Percentiles rank a stretch among this genome's conserved stretches.
Conservation (phyloP, 495 filamentous ascomycete species). For the Cercophora scortea region DNA sequence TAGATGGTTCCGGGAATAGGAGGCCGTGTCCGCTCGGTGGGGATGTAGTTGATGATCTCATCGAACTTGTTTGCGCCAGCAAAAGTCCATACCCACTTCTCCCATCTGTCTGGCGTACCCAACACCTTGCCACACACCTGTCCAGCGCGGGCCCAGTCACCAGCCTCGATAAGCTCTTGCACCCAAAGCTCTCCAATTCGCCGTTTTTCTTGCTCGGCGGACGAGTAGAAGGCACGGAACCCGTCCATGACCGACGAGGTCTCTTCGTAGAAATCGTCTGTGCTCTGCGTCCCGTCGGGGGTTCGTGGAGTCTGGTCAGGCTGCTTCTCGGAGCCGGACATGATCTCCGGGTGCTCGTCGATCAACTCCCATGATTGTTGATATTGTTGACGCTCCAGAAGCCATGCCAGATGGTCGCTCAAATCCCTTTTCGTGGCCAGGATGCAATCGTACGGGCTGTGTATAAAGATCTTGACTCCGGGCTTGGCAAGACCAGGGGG, state of each 20-base stretch:
- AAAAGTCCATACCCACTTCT: constrained; percentile 90
- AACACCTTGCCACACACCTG: constrained; percentile 73
- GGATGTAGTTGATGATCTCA: constrained; percentile 81
- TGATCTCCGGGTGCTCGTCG: constrained; percentile 72
- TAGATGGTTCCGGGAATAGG: constrained; percentile 78
- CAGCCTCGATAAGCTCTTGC: constrained; percentile 64
- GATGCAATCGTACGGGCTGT: constrained; percentile 92
- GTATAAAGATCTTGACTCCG: constrained; percentile 89
- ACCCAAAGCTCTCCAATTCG: constrained; percentile 90
- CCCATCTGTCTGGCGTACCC: constrained; percentile 73
- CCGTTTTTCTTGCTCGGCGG: constrained; percentile 81
- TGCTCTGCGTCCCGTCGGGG: constrained; percentile 40
- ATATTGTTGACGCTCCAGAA: constrained; percentile 70
- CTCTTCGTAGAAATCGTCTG: constrained; percentile 77
- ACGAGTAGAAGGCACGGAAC: constrained; percentile 46
- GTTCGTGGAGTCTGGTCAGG: constrained; percentile 33
- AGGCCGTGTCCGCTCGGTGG: constrained; percentile 62
- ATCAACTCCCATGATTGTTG: constrained; percentile 82
- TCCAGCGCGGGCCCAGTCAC: constrained; percentile 71
- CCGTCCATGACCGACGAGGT: constrained; percentile 54
- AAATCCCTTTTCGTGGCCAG: constrained; percentile 79
- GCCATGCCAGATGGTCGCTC: constrained; percentile 75
- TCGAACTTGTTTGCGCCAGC: constrained; percentile 76
- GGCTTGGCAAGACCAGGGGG: constrained; percentile 47
- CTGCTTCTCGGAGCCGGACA: constrained; percentile 32